phyloP scores from a whole-genome alignment of 2,329 filamentous ascomycete species.

The Epichloe uncinata region DNA sequence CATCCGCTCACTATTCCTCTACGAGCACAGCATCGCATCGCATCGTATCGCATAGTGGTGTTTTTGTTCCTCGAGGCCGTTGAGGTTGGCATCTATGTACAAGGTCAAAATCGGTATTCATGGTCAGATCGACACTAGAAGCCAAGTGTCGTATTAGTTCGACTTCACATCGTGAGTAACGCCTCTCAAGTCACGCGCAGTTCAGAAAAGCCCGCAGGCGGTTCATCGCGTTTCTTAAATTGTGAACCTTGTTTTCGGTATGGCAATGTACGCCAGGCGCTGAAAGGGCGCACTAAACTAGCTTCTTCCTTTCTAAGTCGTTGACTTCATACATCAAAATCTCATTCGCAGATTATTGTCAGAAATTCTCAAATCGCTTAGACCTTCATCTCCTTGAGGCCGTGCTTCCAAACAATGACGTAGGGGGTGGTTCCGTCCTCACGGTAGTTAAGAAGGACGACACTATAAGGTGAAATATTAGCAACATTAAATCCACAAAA shows the following conservation, averaged over 20 bases:
- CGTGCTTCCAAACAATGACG: slow-evolving; percentile 91
- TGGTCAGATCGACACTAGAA: neutral
- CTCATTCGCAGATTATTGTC: slow-evolving; percentile 2
- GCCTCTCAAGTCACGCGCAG: neutral
- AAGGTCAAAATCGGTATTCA: neutral
- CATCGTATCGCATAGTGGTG: neutral
- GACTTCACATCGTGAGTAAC: too few species aligned
- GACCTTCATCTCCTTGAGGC: slow-evolving; percentile 79
- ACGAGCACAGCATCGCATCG: neutral
- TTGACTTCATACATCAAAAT: slow-evolving; percentile 3
- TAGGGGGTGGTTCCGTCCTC: slow-evolving; percentile 89
- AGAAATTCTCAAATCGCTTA: slow-evolving; percentile 32
- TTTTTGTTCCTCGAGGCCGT: neutral
- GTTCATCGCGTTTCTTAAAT: slow-evolving; percentile 3
- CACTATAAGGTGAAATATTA: slow-evolving; percentile 32
- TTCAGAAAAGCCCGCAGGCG: neutral
- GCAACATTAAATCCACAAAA: neutral
- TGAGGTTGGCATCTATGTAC: neutral
- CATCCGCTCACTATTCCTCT: neutral
- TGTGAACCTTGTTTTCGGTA: slow-evolving; percentile 6
- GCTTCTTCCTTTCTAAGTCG: slow-evolving; percentile 5
- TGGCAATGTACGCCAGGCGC: slow-evolving; percentile 7
- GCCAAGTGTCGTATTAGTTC: too few species aligned
- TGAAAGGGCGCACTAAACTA: slow-evolving; percentile 1
- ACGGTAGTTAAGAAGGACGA: slow-evolving; percentile 92